Conservation (phyloP, 2,329 filamentous ascomycete species). For the Trichophyton benhamiae region DNA sequence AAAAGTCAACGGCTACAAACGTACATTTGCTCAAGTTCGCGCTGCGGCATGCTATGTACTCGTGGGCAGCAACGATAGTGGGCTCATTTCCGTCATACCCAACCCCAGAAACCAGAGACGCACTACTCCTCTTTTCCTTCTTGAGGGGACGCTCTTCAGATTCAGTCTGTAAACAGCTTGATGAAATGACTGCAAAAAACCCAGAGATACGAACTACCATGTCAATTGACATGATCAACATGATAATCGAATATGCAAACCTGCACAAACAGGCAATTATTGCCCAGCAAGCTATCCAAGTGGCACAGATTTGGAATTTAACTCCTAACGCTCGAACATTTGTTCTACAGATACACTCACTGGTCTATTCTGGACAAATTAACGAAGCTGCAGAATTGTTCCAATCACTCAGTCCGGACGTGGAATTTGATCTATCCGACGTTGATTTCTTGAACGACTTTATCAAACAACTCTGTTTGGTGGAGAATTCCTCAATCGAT, state of each 20-base stretch:
- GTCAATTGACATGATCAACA: slow-evolving; percentile 63
- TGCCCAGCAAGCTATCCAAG: slow-evolving; percentile 58
- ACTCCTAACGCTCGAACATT: slow-evolving; percentile 57
- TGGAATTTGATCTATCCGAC: slow-evolving; percentile 45
- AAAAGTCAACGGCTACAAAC: slow-evolving; percentile 38
- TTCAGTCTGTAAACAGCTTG: slow-evolving; percentile 61
- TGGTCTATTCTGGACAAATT: slow-evolving; percentile 59
- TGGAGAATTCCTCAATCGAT: slow-evolving; percentile 62
- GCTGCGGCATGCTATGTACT: slow-evolving; percentile 44
- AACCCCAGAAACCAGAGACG: slow-evolving; percentile 54
- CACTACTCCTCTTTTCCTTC: slow-evolving; percentile 63
- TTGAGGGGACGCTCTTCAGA: slow-evolving; percentile 58
- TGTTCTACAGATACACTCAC: slow-evolving; percentile 63
- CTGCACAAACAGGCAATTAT: slow-evolving; percentile 56
- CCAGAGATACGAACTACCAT: slow-evolving; percentile 39
- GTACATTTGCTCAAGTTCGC: slow-evolving; percentile 49
- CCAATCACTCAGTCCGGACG: slow-evolving; percentile 40
- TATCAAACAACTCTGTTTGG: slow-evolving; percentile 27
- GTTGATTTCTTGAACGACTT: slow-evolving; percentile 60
- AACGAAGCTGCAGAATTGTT: slow-evolving; percentile 47
- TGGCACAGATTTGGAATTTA: slow-evolving; percentile 55
- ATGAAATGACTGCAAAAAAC: slow-evolving; percentile 46
- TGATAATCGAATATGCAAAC: slow-evolving; percentile 59
- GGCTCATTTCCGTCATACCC: slow-evolving; percentile 33
- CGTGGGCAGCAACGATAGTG: slow-evolving; percentile 53